Conservation (phyloP, 257 asterid species). For the Solanum gracilifrons region DNA sequence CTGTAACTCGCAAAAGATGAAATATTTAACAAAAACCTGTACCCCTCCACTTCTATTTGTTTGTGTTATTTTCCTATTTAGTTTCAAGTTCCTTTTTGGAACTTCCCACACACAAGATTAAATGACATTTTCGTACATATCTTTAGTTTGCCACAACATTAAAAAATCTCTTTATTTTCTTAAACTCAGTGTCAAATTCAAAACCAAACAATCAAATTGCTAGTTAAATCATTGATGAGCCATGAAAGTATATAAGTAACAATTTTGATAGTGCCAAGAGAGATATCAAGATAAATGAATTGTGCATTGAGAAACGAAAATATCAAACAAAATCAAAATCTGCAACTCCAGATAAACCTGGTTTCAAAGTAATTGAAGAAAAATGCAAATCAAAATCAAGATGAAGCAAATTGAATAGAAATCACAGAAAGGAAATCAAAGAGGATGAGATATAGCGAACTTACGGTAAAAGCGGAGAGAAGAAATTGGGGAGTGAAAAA, state of each 20-base stretch:
- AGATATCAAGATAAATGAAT: neutral
- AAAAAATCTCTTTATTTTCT: neutral
- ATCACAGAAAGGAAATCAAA: neutral
- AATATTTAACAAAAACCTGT: neutral
- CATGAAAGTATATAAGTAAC: neutral
- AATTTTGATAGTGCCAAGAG: neutral
- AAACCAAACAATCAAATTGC: neutral
- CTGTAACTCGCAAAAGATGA: neutral
- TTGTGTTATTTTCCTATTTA: neutral
- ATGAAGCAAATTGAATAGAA: neutral
- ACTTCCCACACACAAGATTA: neutral
- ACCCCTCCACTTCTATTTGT: neutral
- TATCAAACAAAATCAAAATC: neutral
- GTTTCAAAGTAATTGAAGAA: neutral
- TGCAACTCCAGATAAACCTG: neutral
- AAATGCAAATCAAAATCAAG: neutral
- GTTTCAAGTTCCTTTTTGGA: neutral
- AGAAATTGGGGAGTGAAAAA: conserved; percentile 8
- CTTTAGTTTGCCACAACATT: neutral
- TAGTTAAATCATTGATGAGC: neutral
- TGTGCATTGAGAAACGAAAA: neutral
- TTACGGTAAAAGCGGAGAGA: conserved; percentile 35
- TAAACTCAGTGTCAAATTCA: neutral
- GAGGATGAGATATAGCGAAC: conserved; percentile 2
- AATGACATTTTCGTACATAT: neutral